Evolutionary conservation across 2,329 filamentous ascomycete genomes (phyloP).

Genomic region (Hypomyces perniciosus): DNA sequence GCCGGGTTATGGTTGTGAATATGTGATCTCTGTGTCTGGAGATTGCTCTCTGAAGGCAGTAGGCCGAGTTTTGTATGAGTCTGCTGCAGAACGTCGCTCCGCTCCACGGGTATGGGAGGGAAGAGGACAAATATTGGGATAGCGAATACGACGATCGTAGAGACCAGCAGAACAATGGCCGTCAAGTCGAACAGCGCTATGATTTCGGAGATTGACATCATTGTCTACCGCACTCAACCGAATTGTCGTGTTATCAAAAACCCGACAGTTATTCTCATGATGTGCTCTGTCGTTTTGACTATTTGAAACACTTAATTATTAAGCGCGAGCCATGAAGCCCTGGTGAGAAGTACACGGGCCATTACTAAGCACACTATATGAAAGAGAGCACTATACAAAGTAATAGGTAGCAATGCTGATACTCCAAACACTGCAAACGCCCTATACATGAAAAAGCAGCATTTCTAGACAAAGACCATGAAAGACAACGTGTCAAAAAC

Average conservation of each 20-base stretch:
- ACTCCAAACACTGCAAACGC: no score
- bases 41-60: conserved; percentile 31
- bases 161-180: conserved; percentile 34
- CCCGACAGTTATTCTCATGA: background rate
- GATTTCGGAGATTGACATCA: conserved; percentile 18
- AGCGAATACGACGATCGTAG: conserved; percentile 45
- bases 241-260: background rate
- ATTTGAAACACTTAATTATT: no score
- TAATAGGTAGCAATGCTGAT: no score
- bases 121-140: conserved; percentile 49
- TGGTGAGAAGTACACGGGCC: no score
- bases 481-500: no score
- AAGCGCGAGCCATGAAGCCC: no score
- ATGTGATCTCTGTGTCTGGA: conserved; percentile 23
- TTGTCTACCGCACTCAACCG: conserved; percentile 8
- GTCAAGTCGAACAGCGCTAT: conserved; percentile 23
- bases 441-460: no score
- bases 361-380: no score
- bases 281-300: no score
- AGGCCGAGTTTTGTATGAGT: conserved; percentile 48
- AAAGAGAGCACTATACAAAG: no score
- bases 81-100: conserved; percentile 48
- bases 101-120: conserved; percentile 47
- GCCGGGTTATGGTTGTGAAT: conserved; percentile 18
- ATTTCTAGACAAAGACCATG: no score